A percentile compares a stretch with the other conserved stretches of the same genome.
These are phyloP conservation scores for Podospora comata DNA, from an alignment of 495 filamentous ascomycete species.

Conservation along the genomic window DNA sequence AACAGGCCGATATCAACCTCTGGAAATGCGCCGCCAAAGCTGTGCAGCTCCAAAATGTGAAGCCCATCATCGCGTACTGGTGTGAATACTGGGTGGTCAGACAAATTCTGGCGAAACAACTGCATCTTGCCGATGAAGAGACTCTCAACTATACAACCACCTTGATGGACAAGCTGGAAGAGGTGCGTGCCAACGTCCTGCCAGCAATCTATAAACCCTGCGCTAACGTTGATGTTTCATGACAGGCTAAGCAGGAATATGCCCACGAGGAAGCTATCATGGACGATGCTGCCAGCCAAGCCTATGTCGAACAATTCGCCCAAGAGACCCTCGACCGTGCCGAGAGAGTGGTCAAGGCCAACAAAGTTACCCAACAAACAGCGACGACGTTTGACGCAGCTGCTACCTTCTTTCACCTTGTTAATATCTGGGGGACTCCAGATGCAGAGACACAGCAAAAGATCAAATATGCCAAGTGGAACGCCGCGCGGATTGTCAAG, in stretches of 20 bases:
- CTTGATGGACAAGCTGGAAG: constrained; percentile 90
- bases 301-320: constrained; percentile 92
- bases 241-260: constrained; percentile 61
- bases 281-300: constrained; percentile 80
- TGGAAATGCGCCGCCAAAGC: constrained; percentile 71
- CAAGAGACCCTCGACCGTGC: constrained; percentile 82
- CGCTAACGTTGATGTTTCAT: not conserved
- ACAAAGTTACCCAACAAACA: constrained; percentile 89
- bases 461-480: constrained; percentile 94
- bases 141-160: constrained; percentile 70
- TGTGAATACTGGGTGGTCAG: constrained; percentile 96
- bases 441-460: constrained; percentile 78
- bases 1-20: constrained; percentile 69
- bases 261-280: constrained; percentile 60
- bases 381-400: constrained; percentile 91
- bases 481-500: constrained; percentile 85
- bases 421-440: constrained; percentile 73
- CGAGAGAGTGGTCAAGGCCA: constrained; percentile 73
- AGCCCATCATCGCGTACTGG: constrained; percentile 90
- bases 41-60: constrained; percentile 75
- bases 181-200: constrained; percentile 46
- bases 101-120: constrained; percentile 74
- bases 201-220: not conserved
- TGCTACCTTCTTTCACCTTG: constrained; percentile 83
- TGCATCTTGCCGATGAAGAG: constrained; percentile 74